These are phyloP conservation scores for Venturiaceae sp. DNA, from an alignment of 2,329 filamentous ascomycete genomes.

Conservation along the genomic window DNA sequence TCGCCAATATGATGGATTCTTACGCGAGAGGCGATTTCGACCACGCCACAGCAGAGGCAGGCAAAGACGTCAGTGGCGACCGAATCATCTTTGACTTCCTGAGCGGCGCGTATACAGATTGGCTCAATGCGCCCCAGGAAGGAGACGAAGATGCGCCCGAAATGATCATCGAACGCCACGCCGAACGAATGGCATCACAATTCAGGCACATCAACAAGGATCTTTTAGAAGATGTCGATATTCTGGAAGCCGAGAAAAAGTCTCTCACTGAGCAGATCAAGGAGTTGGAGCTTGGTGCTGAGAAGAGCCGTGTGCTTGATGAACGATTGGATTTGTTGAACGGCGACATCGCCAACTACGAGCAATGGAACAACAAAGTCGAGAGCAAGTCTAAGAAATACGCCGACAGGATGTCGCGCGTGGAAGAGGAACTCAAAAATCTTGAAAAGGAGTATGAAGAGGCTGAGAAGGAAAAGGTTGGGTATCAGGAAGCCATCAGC, in stretches of 20 bases:
- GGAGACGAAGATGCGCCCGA: conserved; percentile 79
- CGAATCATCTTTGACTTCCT: conserved; percentile 92
- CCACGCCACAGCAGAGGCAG: conserved; percentile 78
- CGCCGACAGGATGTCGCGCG: conserved; percentile 64
- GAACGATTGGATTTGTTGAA: conserved; percentile 89
- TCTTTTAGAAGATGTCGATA: conserved; percentile 73
- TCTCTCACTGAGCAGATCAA: conserved; percentile 77
- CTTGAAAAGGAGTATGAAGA: conserved; percentile 60
- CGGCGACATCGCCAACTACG: conserved; percentile 90
- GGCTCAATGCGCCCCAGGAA: conserved; percentile 66
- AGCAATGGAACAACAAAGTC: conserved; percentile 83
- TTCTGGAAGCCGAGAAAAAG: conserved; percentile 78
- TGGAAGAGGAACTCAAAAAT: conserved; percentile 82
- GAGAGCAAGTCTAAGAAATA: conserved; percentile 83
- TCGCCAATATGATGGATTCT: conserved; percentile 85
- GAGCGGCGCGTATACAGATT: conserved; percentile 82
- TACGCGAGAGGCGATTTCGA: conserved; percentile 74
- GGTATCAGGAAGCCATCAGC: conserved; percentile 79
- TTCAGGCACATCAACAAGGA: conserved; percentile 80
- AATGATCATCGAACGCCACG: conserved; percentile 74
- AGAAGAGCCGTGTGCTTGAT: conserved; percentile 74
- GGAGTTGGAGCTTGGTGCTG: conserved; percentile 77
- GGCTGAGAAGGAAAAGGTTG: conserved; percentile 70
- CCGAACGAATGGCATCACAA: conserved; percentile 76
- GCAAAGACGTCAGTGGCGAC: conserved; percentile 79